Base-by-base conservation (phyloP, 2,329 filamentous ascomycete species). In the Ceratocystis alfenasii region DNA sequence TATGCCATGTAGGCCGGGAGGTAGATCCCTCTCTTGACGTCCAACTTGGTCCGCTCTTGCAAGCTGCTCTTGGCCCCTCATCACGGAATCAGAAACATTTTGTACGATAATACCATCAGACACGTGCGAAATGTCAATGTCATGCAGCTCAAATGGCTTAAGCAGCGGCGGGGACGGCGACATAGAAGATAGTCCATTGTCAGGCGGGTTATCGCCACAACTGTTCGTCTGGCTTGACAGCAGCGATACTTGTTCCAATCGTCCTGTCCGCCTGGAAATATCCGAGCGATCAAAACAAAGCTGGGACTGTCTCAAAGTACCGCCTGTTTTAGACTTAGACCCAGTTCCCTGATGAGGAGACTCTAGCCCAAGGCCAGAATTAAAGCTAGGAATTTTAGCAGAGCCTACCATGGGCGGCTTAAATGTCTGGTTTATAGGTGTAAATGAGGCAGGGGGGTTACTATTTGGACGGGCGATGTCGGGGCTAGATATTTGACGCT, bases 251-350 rank as follows among this genome's bases (percentile, higher is more conserved):
- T n/a, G 28, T 50, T 50, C 45, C n/a, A 22, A 5, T 46, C 7
- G 15, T 33, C 44, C 45, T 6, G 8, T 5, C 30, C 20, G 25
- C 28, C 33, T 48, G n/a, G 25, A 33, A 50, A 17, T 30, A 33
- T 22, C 45, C 46, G 17, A 30, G 20, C 25, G 28, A 25, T 20
- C 25, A 63, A 63, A 63, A 36, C 44, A 48, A 25, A 63, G 48
- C 25, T 53, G 61, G 20, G 61, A 46, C 28, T 63, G 61, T 36
- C 17, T 25, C 61, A 63, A 50, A 22, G 28, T 28, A 10, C 30
- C 25, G 25, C 28, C 36, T 30, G 17, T 25, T 20, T 50, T 50
- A 48, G 25, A 46, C 20, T 25, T 22, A 4, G 22, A 36, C 10
- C 48, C 48, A 25, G 25, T 53, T 25, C 10, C 48, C 25, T 25